Conservation (phyloP, 768 basidiomycete genomes). For the Mycena leptocephala region DNA sequence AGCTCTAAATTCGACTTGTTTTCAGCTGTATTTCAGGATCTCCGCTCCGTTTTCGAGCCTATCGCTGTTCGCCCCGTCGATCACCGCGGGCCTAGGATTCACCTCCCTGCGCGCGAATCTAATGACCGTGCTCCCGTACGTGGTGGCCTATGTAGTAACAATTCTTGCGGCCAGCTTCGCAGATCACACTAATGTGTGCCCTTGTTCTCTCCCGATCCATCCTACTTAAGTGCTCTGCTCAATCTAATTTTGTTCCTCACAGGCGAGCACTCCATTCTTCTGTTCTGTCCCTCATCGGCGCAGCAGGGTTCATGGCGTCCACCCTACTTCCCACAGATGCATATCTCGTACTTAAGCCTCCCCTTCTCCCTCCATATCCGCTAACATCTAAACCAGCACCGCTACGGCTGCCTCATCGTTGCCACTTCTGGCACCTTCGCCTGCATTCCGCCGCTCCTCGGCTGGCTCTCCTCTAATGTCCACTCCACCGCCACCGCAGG, state of each 20-base stretch:
- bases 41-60: slow-evolving; percentile 60
- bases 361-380: background rate
- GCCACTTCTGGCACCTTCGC: slow-evolving; percentile 52
- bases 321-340: slow-evolving; percentile 22
- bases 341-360: background rate
- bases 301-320: slow-evolving; percentile 28
- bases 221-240: slow-evolving; percentile 7
- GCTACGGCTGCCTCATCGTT: slow-evolving; percentile 51
- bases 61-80: slow-evolving; percentile 69
- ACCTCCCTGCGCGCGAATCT: slow-evolving; percentile 61
- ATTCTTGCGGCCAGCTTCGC: slow-evolving; percentile 39
- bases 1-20: background rate
- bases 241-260: background rate
- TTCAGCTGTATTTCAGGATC: slow-evolving; percentile 56
- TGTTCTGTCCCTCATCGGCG: slow-evolving; percentile 34
- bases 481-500: slow-evolving; percentile 46
- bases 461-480: slow-evolving; percentile 54
- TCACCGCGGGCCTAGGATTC: slow-evolving; percentile 67
- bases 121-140: slow-evolving; percentile 61
- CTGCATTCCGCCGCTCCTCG: slow-evolving; percentile 49
- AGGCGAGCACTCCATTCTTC: slow-evolving; percentile 30
- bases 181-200: slow-evolving; percentile 34
- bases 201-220: background rate
- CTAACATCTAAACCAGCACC: slow-evolving; percentile 2
- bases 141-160: slow-evolving; percentile 49